phyloP scores from a whole-genome alignment of 2,329 filamentous ascomycete genomes.

The Cordyceps tenuipes region DNA sequence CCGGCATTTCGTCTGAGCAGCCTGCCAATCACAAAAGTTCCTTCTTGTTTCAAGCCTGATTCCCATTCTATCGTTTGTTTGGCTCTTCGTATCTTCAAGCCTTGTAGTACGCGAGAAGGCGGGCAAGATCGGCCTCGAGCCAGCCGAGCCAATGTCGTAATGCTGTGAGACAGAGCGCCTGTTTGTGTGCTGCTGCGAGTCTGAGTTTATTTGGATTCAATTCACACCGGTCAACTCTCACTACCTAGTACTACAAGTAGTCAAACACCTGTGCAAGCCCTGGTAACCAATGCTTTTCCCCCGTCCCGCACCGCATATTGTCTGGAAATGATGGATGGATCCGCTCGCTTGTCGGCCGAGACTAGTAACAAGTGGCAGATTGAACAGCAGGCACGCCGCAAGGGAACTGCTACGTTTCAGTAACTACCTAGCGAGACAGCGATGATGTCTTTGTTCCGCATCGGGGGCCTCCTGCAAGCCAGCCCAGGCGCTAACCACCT shows the following conservation, averaged over 20 bases:
- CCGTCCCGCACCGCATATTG: background rate
- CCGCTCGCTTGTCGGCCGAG: constrained; percentile 1
- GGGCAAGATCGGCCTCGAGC: background rate
- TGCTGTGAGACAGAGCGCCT: background rate
- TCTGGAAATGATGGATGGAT: background rate
- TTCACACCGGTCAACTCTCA: background rate
- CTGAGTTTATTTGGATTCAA: background rate
- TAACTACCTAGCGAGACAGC: background rate
- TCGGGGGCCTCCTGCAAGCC: background rate
- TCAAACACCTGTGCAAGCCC: too few species aligned
- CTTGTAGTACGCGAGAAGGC: constrained; percentile 1
- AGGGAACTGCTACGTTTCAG: background rate
- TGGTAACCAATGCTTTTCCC: too few species aligned
- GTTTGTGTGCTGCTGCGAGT: background rate
- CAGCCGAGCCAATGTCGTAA: background rate
- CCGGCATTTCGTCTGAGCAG: background rate
- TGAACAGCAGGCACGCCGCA: background rate
- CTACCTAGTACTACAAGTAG: too few species aligned
- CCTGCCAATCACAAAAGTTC: background rate
- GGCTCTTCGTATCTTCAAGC: background rate
- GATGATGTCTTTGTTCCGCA: background rate
- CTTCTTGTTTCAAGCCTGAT: background rate
- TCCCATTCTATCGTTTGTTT: background rate
- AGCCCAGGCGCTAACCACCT: background rate
- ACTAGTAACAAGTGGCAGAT: too few species aligned